These are phyloP conservation scores for Lophiotrema nucula DNA, from an alignment of 495 filamentous ascomycete species.

Conservation along the genomic window DNA sequence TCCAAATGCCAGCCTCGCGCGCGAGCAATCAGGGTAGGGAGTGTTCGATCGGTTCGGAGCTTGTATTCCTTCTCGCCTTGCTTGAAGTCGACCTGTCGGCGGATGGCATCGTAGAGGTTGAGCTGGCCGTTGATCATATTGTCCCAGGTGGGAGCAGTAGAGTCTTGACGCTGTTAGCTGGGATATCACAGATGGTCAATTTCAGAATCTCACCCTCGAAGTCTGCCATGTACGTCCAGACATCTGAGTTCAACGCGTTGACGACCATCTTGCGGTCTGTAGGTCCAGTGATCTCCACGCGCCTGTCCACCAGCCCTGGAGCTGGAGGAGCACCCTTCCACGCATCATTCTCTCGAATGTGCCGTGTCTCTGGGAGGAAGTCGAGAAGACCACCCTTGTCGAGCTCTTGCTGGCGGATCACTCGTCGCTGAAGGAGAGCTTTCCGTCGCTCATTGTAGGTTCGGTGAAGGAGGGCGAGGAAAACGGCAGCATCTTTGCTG, in stretches of 20 bases:
- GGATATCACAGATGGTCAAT: no score
- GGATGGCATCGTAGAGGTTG: conserved; percentile 96
- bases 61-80: conserved; percentile 95
- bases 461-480: conserved; percentile 90
- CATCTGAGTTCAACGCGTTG: conserved; percentile 93
- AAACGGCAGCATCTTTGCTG: conserved; percentile 84
- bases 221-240: conserved; percentile 99
- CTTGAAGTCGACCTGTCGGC: conserved; percentile 94
- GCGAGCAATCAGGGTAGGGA: conserved; percentile 63
- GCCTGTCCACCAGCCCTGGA: conserved; percentile 86
- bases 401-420: conserved; percentile 86
- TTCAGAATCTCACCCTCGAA: conserved; percentile 70
- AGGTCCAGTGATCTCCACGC: conserved; percentile 98
- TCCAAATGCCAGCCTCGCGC: conserved; percentile 71
- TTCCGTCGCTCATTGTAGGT: conserved; percentile 92
- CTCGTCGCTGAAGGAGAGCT: conserved; percentile 80
- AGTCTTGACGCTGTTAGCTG: conserved; percentile 62
- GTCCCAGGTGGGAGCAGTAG: conserved; percentile 95
- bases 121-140: conserved; percentile 99
- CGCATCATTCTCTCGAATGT: conserved; percentile 89
- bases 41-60: conserved; percentile 82
- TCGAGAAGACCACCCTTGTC: conserved; percentile 89
- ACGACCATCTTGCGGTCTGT: conserved; percentile 99
- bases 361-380: conserved; percentile 93
- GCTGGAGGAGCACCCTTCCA: conserved; percentile 95